These are phyloP conservation scores for Claviceps sp. DNA, from an alignment of 2,329 filamentous ascomycete genomes.

Conservation along the genomic window DNA sequence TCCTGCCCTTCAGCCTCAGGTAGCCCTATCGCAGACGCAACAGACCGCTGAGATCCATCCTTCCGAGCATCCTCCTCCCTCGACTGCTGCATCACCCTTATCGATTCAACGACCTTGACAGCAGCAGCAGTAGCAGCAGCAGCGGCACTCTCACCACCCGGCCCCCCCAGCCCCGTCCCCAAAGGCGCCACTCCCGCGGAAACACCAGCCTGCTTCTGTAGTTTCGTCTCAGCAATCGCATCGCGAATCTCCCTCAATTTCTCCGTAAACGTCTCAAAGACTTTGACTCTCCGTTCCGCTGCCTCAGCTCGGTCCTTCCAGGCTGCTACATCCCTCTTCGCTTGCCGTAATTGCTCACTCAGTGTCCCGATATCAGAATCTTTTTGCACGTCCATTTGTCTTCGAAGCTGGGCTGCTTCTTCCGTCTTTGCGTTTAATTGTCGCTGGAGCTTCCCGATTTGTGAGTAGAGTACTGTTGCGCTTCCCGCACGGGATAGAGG, in stretches of 20 bases:
- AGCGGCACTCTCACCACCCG: not conserved
- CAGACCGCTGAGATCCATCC: too few species aligned
- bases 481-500: conserved; percentile 11
- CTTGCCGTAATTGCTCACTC: conserved; percentile 32
- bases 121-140: not conserved
- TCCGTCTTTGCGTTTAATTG: conserved; percentile 32
- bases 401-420: conserved; percentile 29
- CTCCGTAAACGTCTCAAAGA: conserved; percentile 30
- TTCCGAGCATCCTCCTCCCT: not conserved
- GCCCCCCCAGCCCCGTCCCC: not conserved
- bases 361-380: conserved; percentile 31
- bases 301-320: conserved; percentile 44
- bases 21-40: not conserved
- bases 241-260: conserved; percentile 20
- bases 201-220: not conserved
- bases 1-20: not conserved
- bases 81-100: not conserved
- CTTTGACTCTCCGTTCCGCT: conserved; percentile 38
- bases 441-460: conserved; percentile 34
- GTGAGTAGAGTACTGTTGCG: conserved; percentile 28
- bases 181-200: too few species aligned
- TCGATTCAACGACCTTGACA: not conserved
- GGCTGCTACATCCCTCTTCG: conserved; percentile 18
- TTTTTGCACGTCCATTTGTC: conserved; percentile 31
- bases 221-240: not conserved